phyloP scores from a whole-genome alignment of 2,329 filamentous ascomycete genomes.

The Aspergillus felis region DNA sequence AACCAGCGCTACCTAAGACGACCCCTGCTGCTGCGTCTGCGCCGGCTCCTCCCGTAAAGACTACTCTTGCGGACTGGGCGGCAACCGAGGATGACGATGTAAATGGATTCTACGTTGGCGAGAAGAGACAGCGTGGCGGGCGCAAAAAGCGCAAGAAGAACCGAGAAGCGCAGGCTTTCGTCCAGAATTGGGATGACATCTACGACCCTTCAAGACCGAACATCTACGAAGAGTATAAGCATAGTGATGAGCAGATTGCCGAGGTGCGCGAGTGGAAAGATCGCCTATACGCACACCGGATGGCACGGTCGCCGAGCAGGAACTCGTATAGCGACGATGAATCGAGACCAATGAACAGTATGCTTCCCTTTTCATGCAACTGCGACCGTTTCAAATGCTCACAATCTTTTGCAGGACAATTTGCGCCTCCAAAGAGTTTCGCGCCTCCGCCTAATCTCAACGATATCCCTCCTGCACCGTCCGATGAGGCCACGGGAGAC shows the following conservation, averaged over 20 bases:
- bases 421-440: constrained; percentile 50
- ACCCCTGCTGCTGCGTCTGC: constrained; percentile 24
- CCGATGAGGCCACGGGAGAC: constrained; percentile 59
- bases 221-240: constrained; percentile 77
- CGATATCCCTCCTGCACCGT: constrained; percentile 28
- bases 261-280: constrained; percentile 85
- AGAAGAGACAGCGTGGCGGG: constrained; percentile 71
- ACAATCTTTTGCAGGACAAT: constrained; percentile 37
- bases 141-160: constrained; percentile 76
- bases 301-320: constrained; percentile 42
- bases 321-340: constrained; percentile 51
- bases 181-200: constrained; percentile 81
- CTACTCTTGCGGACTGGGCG: constrained; percentile 75
- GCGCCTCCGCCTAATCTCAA: constrained; percentile 49
- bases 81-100: constrained; percentile 76
- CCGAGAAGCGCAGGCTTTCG: constrained; percentile 55
- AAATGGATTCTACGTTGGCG: constrained; percentile 59
- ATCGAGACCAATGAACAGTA: constrained; percentile 44
- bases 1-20: constrained; percentile 56
- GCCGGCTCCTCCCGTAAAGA: constrained; percentile 54
- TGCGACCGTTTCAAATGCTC: neutral
- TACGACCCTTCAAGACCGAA: constrained; percentile 83
- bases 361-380: constrained; percentile 15
- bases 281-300: constrained; percentile 69
- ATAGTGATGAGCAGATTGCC: constrained; percentile 75